A percentile compares a stretch with the other conserved stretches of the same genome.
Evolutionary conservation across 2,329 filamentous ascomycete genomes (phyloP).

Genomic region (Hymenoscyphus albidus): DNA sequence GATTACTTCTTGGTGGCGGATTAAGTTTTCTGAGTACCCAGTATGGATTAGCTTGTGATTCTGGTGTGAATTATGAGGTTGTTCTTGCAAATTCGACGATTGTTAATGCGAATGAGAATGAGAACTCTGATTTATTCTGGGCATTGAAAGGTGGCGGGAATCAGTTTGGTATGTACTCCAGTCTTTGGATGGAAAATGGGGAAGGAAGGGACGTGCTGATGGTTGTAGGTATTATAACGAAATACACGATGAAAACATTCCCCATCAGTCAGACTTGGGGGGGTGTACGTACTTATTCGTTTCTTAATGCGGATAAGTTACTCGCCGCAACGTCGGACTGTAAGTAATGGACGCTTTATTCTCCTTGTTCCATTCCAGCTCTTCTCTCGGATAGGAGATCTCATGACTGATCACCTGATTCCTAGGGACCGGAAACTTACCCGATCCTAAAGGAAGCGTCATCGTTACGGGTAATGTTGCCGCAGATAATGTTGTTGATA

Average conservation of each 20-base stretch:
- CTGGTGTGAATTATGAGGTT: conserved; percentile 43
- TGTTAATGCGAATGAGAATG: conserved; percentile 24
- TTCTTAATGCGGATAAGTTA: conserved; percentile 34
- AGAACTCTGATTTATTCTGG: conserved; percentile 25
- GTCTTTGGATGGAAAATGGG: background rate
- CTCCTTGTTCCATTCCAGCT: no score
- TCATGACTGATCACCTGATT: no score
- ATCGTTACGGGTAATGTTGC: conserved; percentile 30
- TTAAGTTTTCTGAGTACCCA: conserved; percentile 29
- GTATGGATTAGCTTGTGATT: conserved; percentile 46
- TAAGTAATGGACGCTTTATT: no score
- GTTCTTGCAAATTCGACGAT: conserved; percentile 24
- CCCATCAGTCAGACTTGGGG: conserved; percentile 37
- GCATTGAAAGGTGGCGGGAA: conserved; percentile 29
- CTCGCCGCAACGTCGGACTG: conserved; percentile 48
- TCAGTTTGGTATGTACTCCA: conserved; percentile 29
- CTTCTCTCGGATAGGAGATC: no score
- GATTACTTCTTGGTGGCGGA: conserved; percentile 37
- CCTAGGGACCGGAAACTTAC: conserved; percentile 49
- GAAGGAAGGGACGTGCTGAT: background rate
- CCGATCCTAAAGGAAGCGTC: conserved; percentile 36
- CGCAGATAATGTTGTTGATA: conserved; percentile 20
- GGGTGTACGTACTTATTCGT: conserved; percentile 36
- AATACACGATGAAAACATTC: conserved; percentile 34
- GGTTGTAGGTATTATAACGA: conserved; percentile 35